Base-by-base conservation (phyloP, 1,284 basidiomycete species). In the Cutaneotrichosporon cutaneum region DNA sequence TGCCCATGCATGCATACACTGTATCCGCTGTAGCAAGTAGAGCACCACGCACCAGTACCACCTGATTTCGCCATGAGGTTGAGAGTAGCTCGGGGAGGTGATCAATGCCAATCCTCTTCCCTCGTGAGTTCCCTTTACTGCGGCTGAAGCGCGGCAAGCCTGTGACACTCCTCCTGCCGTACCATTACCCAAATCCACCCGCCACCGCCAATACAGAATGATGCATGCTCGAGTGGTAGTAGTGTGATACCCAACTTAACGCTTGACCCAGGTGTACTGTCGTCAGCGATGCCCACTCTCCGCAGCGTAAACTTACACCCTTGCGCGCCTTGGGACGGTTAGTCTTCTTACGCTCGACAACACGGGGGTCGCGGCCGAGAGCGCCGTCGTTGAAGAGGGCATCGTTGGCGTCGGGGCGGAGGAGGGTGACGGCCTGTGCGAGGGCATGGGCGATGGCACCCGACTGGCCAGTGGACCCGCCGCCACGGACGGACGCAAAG, bases 291-390 rank as follows among this genome's bases (percentile, higher is more conserved):
- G 26, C n/a, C 14, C 21, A 48, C 16, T 13, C 16, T n/a, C 48
- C 56, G 22, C 70, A 70, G 58, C 68, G 11, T 21, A 27, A n/a
- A 88, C 90, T 58, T 80, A 92, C 91, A 79, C 84, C 84, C 82
- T 95, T 94, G 78, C 94, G 87, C 65, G 95, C 92, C 83, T 97
- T 97, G 66, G 88, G 87, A 69, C 87, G 79, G 64, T 90, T 90
- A 9, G 95, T 93, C 85, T 98, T 97, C 82, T 99, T 99, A 70
- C 95, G 86, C 82, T 99, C 95, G 33, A 97, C 94, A 89, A 94
- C 92, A 80, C 95, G 89, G 52, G 93, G 91, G 82, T 99, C 95
- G 74, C 95, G 88, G 78, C 87, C 87, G 63, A 94, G 81, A 42
- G 95, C 82, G 81, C 92, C 90, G 66, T 92, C 94, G 84, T 87